These are phyloP conservation scores for Apophysomyces ossiformis DNA, from an alignment of 371 early-diverging fungal species.

Conservation along the genomic window DNA sequence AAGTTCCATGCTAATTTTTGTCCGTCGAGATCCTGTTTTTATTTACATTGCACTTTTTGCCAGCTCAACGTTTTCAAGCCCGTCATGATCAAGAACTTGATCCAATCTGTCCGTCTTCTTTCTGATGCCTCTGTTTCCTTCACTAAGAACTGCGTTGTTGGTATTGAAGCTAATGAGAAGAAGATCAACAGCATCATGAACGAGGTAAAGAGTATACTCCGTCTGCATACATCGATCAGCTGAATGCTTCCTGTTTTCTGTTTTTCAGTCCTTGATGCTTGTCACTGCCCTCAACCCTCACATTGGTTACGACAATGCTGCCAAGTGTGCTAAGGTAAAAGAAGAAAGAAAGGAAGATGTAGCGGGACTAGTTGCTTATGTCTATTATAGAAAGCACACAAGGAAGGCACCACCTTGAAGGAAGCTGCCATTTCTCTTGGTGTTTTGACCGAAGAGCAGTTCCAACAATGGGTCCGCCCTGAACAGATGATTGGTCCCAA, in stretches of 20 bases:
- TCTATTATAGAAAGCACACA: conserved; percentile 73
- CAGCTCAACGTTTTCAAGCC: conserved; percentile 93
- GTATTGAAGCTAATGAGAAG: conserved; percentile 80
- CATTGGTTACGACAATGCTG: conserved; percentile 86
- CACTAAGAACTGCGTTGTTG: conserved; percentile 84
- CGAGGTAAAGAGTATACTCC: conserved; percentile 28
- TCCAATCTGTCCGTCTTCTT: conserved; percentile 81
- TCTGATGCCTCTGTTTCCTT: conserved; percentile 80
- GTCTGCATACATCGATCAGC: no score
- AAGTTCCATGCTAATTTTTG: background rate
- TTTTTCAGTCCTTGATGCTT: conserved; percentile 71
- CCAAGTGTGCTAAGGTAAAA: conserved; percentile 67
- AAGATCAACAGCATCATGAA: conserved; percentile 77
- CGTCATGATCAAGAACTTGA: conserved; percentile 86
- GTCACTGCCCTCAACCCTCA: conserved; percentile 90
- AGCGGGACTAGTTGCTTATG: conserved; percentile 27
- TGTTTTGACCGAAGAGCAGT: conserved; percentile 77
- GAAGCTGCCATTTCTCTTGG: conserved; percentile 81
- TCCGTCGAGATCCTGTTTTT: background rate
- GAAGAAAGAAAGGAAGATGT: background rate
- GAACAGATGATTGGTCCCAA: conserved; percentile 78
- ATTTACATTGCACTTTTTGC: background rate
- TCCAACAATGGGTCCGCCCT: conserved; percentile 85
- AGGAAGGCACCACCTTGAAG: conserved; percentile 81
- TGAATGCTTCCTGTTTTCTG: background rate